These are phyloP conservation scores for Arbutus unedo DNA, from an alignment of 148 eudicot species.

Conservation along the genomic window DNA sequence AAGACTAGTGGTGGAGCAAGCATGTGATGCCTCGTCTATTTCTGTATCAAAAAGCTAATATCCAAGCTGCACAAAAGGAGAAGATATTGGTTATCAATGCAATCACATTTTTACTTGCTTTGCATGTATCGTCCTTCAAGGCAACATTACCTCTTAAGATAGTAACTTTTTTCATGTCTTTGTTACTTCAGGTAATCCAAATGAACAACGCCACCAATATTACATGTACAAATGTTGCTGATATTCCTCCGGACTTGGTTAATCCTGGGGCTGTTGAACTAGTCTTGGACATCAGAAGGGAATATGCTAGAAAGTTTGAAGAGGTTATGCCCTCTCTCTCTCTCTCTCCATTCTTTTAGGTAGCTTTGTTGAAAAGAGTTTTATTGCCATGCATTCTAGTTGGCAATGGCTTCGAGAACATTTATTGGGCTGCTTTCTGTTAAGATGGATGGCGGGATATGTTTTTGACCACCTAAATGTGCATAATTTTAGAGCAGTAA, in stretches of 20 bases:
- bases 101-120: neutral
- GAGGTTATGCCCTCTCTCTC: conserved; percentile 41
- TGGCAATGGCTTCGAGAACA: neutral
- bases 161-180: conserved; percentile 2
- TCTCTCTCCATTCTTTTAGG: neutral
- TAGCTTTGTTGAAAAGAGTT: neutral
- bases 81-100: neutral
- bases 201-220: conserved; percentile 36
- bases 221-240: conserved; percentile 33
- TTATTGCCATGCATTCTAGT: neutral
- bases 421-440: neutral
- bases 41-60: neutral
- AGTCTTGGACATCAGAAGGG: conserved; percentile 68
- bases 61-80: neutral
- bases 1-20: neutral
- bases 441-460: neutral
- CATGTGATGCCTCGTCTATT: neutral
- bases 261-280: conserved; percentile 51
- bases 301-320: conserved; percentile 69
- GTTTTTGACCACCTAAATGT: too few relatives aligned
- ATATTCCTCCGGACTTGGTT: conserved; percentile 48
- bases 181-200: conserved; percentile 42
- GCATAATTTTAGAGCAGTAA: neutral
- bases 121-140: neutral
- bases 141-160: neutral